Base-by-base conservation (phyloP, 2,329 filamentous ascomycete genomes). In the Arthroderma uncinatum region DNA sequence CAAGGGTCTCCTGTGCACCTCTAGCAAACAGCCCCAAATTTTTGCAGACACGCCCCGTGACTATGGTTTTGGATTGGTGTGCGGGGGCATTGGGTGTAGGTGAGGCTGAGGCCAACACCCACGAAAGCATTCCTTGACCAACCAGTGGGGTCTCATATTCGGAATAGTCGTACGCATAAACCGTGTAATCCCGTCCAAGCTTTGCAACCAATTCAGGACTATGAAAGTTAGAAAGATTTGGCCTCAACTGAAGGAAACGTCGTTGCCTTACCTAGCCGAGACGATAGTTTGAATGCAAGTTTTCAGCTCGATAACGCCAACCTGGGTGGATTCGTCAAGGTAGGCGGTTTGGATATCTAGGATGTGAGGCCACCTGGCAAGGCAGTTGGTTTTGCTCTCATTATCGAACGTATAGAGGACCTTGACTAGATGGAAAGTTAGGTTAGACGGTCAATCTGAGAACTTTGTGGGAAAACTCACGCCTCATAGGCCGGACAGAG, bases 91-190 rank as follows among this genome's bases (percentile, higher is more conserved):
- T 76, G 7, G 79, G 78, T 12, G 77, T 78, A 56, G 79, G 67
- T 68, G 82, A 81, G 55, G 80, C 72, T n/a, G 78, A 77, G 53
- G 81, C 79, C 48, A 97, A 78, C 21, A 85, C 83, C 81, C 87
- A 86, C 37, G 93, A 97, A 19, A 98, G 78, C 84, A 97, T 89
- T 55, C 94, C 93, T 72, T 98, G 92, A 21, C 93, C 93, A 23
- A 96, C 92, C 57, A 97, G 79, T 55, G 94, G 93, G 16, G 85
- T 89, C 67, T 96, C 91, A 62, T 88, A 87, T 73, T 98, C 93
- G 10, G 93, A 96, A 71, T 92, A 97, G 71, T 98, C 93, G 75
- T 89, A 89, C 30, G 92, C 90, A 73, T 98, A 98, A 57, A 98
- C 84, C n/a, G 90, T 93, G 73, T 93, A 98, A 74, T 98, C 91